These are phyloP conservation scores for Leishmania lainsoni DNA, from an alignment of 208 protist genomes.

Conservation along the genomic window DNA sequence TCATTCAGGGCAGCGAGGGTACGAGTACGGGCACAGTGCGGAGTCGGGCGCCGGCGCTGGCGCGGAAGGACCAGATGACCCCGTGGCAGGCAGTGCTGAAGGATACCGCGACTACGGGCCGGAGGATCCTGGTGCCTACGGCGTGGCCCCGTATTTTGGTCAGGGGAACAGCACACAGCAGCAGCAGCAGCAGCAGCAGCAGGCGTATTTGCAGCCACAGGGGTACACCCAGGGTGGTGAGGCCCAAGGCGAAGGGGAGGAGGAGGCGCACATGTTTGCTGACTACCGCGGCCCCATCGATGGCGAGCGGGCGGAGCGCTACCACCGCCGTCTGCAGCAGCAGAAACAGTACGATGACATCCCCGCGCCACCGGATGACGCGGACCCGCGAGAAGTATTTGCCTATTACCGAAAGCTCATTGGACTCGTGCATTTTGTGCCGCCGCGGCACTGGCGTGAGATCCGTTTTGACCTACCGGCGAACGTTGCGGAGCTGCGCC, in stretches of 20 bases:
- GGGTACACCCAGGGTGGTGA: constrained; percentile 6
- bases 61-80: not conserved
- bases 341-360: constrained; percentile 35
- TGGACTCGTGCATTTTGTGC: constrained; percentile 44
- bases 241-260: constrained; percentile 3
- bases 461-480: constrained; percentile 76
- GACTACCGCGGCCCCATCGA: constrained; percentile 34
- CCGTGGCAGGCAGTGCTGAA: not conserved
- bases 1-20: not conserved
- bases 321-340: constrained; percentile 15
- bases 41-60: not conserved
- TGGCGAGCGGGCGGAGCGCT: constrained; percentile 21
- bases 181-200: not conserved
- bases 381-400: constrained; percentile 38
- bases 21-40: not conserved
- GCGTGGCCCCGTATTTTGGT: not conserved
- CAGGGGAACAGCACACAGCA: no score
- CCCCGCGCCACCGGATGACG: constrained; percentile 17
- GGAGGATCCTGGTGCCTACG: not conserved
- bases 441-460: constrained; percentile 71
- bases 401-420: constrained; percentile 63
- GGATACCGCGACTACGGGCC: not conserved
- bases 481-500: constrained; percentile 72
- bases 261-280: constrained; percentile 23
- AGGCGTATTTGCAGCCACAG: not conserved